Evolutionary conservation across 1,284 basidiomycete species (phyloP).

Genomic region (Tylopilus sp.): DNA sequence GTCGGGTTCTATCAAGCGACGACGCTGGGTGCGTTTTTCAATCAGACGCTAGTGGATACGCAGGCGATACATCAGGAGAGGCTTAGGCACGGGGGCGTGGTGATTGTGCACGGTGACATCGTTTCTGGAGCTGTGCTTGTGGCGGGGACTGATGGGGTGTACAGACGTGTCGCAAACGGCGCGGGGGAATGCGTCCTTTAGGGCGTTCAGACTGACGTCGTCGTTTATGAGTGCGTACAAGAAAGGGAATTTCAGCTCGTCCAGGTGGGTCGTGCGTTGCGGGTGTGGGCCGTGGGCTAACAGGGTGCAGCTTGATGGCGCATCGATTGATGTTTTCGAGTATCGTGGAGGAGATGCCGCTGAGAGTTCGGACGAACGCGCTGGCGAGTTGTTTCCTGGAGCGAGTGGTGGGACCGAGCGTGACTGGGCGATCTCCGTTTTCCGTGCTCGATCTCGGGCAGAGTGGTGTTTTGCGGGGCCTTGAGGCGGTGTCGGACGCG

Average conservation of each 20-base stretch:
- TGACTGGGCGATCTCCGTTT: constrained; percentile 47
- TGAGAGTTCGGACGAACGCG: constrained; percentile 85
- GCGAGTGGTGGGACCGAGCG: constrained; percentile 51
- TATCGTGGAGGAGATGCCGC: constrained; percentile 87
- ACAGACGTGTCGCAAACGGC: constrained; percentile 71
- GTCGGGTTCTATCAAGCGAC: constrained; percentile 97
- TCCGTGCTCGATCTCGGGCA: constrained; percentile 60
- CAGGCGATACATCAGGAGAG: constrained; percentile 81
- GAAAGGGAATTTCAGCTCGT: constrained; percentile 81
- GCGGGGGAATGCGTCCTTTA: constrained; percentile 86
- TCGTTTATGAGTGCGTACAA: constrained; percentile 86
- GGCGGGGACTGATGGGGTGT: constrained; percentile 15
- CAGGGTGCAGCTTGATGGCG: constrained; percentile 66
- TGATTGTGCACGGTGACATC: constrained; percentile 79
- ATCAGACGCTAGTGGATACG: constrained; percentile 85
- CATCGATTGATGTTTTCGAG: constrained; percentile 87
- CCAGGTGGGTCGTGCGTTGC: constrained; percentile 50
- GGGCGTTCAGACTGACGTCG: constrained; percentile 85
- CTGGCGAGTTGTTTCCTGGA: constrained; percentile 84
- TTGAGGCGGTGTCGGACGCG: constrained; percentile 82
- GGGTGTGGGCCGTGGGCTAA: constrained; percentile 10
- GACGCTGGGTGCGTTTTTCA: constrained; percentile 88
- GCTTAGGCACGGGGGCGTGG: constrained; percentile 81
- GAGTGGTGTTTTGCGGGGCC: constrained; percentile 57
- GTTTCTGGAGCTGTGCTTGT: background rate